These are phyloP conservation scores for Fistulina hepatica DNA, from an alignment of 1,284 basidiomycete genomes.

Conservation along the genomic window DNA sequence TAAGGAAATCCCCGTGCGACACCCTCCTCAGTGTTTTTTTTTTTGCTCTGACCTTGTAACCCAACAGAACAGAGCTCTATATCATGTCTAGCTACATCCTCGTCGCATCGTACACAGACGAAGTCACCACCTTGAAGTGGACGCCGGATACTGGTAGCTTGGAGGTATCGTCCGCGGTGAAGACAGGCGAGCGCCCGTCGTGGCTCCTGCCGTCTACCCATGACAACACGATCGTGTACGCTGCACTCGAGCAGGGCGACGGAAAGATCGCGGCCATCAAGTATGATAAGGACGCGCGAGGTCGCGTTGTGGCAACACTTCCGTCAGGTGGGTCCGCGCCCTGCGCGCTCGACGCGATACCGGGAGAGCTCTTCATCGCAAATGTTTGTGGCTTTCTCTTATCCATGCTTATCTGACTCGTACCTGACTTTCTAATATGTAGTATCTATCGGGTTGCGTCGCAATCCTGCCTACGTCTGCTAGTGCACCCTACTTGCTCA, in stretches of 20 bases:
- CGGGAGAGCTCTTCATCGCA: constrained; percentile 44
- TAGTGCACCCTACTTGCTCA: constrained; percentile 33
- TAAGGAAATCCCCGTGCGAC: too few species aligned
- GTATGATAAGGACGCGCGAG: constrained; percentile 36
- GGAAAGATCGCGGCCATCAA: constrained; percentile 48
- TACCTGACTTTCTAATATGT: too few species aligned
- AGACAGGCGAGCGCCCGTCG: constrained; percentile 54
- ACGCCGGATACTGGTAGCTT: constrained; percentile 31
- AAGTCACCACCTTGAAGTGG: constrained; percentile 43
- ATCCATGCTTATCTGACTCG: too few species aligned
- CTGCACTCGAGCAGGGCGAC: constrained; percentile 49
- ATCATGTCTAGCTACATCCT: constrained; percentile 38
- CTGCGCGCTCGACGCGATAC: constrained; percentile 40
- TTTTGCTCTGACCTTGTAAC: too few species aligned
- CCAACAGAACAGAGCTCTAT: constrained; percentile 8
- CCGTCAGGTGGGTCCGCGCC: constrained; percentile 50
- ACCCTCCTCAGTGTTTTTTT: too few species aligned
- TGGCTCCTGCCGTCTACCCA: constrained; percentile 55
- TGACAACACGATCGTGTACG: constrained; percentile 42
- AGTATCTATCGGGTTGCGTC: constrained; percentile 56
- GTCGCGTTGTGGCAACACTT: constrained; percentile 32
- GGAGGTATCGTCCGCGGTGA: constrained; percentile 30
- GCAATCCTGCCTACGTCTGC: constrained; percentile 38
- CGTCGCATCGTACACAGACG: constrained; percentile 53
- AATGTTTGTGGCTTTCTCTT: constrained; percentile 40